Base-by-base conservation (phyloP, 1,139 yeast species). In the Citeromyces siamensis region DNA sequence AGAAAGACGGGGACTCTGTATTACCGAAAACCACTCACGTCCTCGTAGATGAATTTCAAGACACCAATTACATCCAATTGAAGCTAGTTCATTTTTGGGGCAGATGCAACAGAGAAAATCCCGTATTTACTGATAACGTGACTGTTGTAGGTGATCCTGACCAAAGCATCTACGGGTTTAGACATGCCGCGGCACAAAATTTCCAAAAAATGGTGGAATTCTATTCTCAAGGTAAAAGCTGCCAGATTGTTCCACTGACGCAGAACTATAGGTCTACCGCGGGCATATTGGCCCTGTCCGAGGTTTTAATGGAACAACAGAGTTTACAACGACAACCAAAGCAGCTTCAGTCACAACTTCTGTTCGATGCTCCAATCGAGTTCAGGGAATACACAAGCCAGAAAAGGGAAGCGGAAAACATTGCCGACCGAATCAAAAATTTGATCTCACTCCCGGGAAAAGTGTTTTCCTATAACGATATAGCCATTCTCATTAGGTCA, bases 1-100 rank as follows among this genome's bases (percentile, higher is more conserved):
- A 59, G 1, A 45, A 51, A 16, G 28, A 17, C 3, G 53, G 59
- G 39, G 62, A 70, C 3, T 61, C 66, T 0, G 70, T 75, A 16
- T 59, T 80, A 16, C 59, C 61, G 2, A 59, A 62, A 38, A 60
- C 82, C 6, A 62, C 71, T 43, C 90, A 84, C 47, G 88, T 86
- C 0, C 61, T 90, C 17, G 85, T 90, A 3, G 98, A 90, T 56
- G 98, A 90, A 53, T 90, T 84, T 48, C 98, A 90, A 57, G 98
- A 90, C 49, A 86, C 96, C 0, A 85, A 83, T 46, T 65, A 65
- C 20, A 66, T 84, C 17, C 97, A 90, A 51, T 62, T 85, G 42
- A 70, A 72, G 38, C 60, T 90, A 35, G 69, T 84, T 66, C 69
- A 68, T 42, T 60, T 64, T 16, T 66, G 88, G 44, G 75, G 84